A percentile compares a stretch with the other conserved stretches of the same genome.
These are phyloP conservation scores for Kurtzmaniella natalensis DNA, from an alignment of 1,139 yeast genomes.

Conservation along the genomic window DNA sequence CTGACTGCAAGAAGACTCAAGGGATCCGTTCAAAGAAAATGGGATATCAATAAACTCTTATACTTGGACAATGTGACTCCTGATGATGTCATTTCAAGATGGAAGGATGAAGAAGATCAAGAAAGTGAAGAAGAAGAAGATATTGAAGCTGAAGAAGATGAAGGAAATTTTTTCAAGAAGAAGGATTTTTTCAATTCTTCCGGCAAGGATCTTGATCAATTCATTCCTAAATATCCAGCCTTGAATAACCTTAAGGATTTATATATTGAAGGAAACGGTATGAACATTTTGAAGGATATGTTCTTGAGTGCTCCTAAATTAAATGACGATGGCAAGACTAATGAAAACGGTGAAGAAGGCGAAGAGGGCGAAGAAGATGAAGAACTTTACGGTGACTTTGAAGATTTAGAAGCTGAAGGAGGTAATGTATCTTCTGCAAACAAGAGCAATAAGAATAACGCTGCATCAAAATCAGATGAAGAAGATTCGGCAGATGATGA, in stretches of 20 bases:
- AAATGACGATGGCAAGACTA: constrained; percentile 32
- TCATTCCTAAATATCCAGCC: constrained; percentile 37
- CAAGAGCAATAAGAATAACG: constrained; percentile 20
- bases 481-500: constrained; percentile 26
- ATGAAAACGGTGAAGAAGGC: constrained; percentile 25
- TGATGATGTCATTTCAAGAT: constrained; percentile 66
- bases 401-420: constrained; percentile 61
- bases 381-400: constrained; percentile 73
- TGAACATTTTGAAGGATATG: constrained; percentile 49
- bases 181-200: constrained; percentile 26
- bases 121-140: constrained; percentile 50
- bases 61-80: constrained; percentile 78
- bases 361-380: constrained; percentile 43
- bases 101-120: constrained; percentile 52
- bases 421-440: too few relatives aligned
- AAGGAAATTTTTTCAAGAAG: constrained; percentile 60
- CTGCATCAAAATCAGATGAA: too few relatives aligned
- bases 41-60: constrained; percentile 79
- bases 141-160: constrained; percentile 45
- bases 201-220: constrained; percentile 29
- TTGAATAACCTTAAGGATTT: constrained; percentile 48
- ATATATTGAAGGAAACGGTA: constrained; percentile 50
- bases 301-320: constrained; percentile 68
- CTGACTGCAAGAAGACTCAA: constrained; percentile 43
- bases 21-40: constrained; percentile 41